Conservation (phyloP, 2,329 filamentous ascomycete genomes). For the Calonectria honghensis region DNA sequence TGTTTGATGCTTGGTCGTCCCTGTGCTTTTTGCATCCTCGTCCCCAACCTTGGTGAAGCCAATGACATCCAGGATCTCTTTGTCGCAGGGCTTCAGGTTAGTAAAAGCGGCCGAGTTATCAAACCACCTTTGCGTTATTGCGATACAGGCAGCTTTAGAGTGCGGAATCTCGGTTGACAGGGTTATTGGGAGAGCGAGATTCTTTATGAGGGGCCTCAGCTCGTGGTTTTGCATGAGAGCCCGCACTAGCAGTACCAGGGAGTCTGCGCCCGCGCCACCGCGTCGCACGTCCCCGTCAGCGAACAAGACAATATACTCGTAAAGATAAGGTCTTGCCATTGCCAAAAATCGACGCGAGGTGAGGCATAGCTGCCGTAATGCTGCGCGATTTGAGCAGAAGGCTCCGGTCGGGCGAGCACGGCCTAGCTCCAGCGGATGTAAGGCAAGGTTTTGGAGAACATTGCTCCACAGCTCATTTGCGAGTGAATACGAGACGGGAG, state of each 20-base stretch:
- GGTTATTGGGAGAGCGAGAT: conserved; percentile 18
- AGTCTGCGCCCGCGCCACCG: conserved; percentile 5
- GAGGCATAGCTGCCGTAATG: conserved; percentile 33
- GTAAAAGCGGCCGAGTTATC: neutral
- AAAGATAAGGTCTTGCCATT: conserved; percentile 34
- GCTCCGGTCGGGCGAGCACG: conserved; percentile 21
- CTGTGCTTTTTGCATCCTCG: neutral
- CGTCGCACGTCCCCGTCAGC: neutral
- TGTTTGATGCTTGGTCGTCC: neutral
- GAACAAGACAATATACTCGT: conserved; percentile 28
- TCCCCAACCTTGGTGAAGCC: conserved; percentile 8
- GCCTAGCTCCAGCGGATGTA: conserved; percentile 27
- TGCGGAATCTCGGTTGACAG: neutral
- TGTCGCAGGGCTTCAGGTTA: neutral
- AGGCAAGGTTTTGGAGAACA: conserved; percentile 26
- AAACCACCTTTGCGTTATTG: neutral
- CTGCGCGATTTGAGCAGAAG: conserved; percentile 25
- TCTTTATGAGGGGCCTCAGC: conserved; percentile 31
- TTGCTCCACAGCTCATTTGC: conserved; percentile 32
- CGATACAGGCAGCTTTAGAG: neutral
- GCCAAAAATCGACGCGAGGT: conserved; percentile 29
- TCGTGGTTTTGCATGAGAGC: conserved; percentile 27
- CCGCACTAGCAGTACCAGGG: conserved; percentile 23
- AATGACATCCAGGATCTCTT: neutral
- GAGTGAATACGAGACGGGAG: conserved; percentile 14